Evolutionary conservation across 1,284 basidiomycete genomes (phyloP), one percentile per base, ranked within the genome.

Genomic region (Tilletiopsis washingtonensis): DNA sequence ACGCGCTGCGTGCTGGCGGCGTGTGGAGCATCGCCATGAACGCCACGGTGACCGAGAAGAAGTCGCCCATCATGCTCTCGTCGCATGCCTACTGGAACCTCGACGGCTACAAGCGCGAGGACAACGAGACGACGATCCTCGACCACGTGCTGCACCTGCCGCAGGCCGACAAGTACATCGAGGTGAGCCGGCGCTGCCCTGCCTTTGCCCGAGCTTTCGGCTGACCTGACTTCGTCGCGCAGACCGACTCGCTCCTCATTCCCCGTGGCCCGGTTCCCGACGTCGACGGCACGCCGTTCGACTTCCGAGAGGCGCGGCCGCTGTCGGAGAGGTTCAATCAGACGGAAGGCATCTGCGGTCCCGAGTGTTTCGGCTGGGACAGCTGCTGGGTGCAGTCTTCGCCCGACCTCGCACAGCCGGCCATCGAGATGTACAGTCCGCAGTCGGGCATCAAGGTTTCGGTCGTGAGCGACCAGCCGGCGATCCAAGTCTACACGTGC

Each of bases 71-170:
- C 45, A 49, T 71, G 51, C 62, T 73, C 25, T 67, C 66, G 1
- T 61, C 60, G 12, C 69, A 73, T 39, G 60, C 61, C 24, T 73
- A 71, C 51, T 71, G 66, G 66, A 67, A 67, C 34, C 44, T 72
- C 23, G 62, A 55, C 5, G 66, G 61, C 1, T 69, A 64, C 47
- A n/a, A 3, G 3, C 12, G 20, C 19, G 17, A 17, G n/a, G 20
- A 19, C 27, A 54, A 51, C 20, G 58, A 52, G 37, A 52, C 54
- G 0, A 54, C 56, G 7, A 59, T 53, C 29, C 46, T 69, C 5
- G 60, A 67, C 46, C 54, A 69, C 24, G 56, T 61, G 2, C 47
- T 69, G 15, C 57, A 64, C 46, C 48, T 69, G 53, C 64, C 64
- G 4, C 54, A 59, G 32, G 64, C 61, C 5, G 55, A 62, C 56